Evolutionary conservation across 441 rosid genomes (phyloP).

Genomic region (Populus trichocarpa): DNA sequence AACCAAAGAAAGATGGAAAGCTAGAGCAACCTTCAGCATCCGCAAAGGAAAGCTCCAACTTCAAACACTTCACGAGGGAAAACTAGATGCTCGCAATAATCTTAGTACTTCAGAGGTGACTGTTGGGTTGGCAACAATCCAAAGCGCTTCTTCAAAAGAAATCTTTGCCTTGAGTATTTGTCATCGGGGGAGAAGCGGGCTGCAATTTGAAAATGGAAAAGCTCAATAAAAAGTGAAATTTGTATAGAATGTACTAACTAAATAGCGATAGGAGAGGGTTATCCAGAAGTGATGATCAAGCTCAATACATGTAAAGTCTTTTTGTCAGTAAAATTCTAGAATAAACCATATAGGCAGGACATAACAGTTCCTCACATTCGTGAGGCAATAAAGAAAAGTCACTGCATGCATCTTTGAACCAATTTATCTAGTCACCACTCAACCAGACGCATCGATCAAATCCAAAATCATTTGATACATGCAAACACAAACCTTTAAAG

Average conservation of each 20-base stretch:
- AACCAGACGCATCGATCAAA: not conserved
- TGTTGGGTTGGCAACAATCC: slow-evolving; percentile 85
- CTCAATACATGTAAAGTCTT: not conserved
- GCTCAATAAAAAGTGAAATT: not conserved
- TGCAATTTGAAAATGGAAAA: slow-evolving; percentile 24
- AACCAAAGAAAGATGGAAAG: not conserved
- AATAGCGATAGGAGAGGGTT: not conserved
- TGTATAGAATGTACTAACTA: not conserved
- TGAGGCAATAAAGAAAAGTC: not conserved
- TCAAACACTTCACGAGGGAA: not conserved
- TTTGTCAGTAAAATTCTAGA: not conserved
- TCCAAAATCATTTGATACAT: not conserved
- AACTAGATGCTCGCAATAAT: not conserved
- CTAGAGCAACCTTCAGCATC: not conserved
- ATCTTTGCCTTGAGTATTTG: slow-evolving; percentile 88
- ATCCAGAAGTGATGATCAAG: not conserved
- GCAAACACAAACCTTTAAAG: not conserved
- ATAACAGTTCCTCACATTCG: no score
- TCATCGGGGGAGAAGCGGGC: slow-evolving; percentile 99
- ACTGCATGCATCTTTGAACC: not conserved
- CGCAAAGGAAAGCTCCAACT: slow-evolving; percentile 5
- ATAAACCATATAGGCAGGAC: not conserved
- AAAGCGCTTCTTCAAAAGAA: slow-evolving; percentile 81
- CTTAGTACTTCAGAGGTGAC: slow-evolving; percentile 70
- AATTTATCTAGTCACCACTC: not conserved